phyloP scores from a whole-genome alignment of 129 eudicot genomes.

The Heracleum sosnowskyi region DNA sequence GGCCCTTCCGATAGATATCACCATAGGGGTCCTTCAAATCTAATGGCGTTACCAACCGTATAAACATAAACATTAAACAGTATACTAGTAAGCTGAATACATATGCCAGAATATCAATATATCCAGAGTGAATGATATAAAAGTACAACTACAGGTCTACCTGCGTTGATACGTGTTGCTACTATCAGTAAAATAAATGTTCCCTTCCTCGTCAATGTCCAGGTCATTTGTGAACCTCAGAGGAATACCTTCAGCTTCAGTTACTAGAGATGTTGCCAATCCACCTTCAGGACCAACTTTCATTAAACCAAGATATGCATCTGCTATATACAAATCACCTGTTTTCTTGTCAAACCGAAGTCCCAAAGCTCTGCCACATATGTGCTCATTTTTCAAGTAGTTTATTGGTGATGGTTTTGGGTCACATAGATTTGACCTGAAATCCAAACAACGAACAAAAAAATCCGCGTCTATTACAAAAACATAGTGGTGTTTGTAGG shows the following conservation, averaged over 20 bases:
- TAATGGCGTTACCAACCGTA: background rate
- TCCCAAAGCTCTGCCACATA: conserved; percentile 96
- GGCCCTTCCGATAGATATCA: background rate
- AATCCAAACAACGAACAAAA: conserved; percentile 18
- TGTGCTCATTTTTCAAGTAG: conserved; percentile 78
- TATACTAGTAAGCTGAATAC: background rate
- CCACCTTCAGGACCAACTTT: conserved; percentile 97
- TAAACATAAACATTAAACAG: background rate
- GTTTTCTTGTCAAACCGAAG: conserved; percentile 73
- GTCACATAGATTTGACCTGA: conserved; percentile 74
- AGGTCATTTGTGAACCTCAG: conserved; percentile 78
- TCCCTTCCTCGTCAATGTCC: conserved; percentile 85
- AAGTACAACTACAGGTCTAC: conserved; percentile 19
- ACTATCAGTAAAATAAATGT: conserved; percentile 87
- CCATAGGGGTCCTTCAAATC: background rate
- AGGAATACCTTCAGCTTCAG: conserved; percentile 85
- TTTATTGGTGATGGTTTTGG: conserved; percentile 54
- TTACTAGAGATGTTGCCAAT: conserved; percentile 58
- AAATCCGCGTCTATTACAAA: background rate
- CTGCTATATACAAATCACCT: conserved; percentile 91
- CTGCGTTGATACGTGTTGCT: conserved; percentile 76
- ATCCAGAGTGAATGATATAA: background rate
- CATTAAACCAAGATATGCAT: conserved; percentile 89
- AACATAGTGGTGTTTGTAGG: background rate
- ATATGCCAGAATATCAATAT: background rate